Evolutionary conservation across 371 early-diverging fungal genomes (phyloP).

Genomic region (Furculomyces boomerangus): DNA sequence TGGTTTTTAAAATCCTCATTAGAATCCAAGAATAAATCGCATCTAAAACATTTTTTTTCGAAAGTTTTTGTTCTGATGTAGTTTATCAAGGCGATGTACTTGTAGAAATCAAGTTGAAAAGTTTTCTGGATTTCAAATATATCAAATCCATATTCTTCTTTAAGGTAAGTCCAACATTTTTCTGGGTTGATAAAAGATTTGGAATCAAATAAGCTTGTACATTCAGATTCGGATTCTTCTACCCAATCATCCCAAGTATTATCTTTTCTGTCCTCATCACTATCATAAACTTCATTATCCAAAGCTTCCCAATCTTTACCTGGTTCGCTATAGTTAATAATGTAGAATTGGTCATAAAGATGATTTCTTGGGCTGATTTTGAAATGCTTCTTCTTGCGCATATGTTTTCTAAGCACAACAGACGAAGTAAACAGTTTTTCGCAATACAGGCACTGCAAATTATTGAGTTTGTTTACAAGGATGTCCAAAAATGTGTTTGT

Average conservation of each 20-base stretch:
- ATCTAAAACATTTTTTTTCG: slow-evolving; percentile 48
- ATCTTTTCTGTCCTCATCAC: slow-evolving; percentile 47
- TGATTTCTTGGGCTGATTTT: slow-evolving; percentile 78
- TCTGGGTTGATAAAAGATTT: slow-evolving; percentile 37
- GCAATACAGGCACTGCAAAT: slow-evolving; percentile 82
- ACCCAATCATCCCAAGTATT: slow-evolving; percentile 65
- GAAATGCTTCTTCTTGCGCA: slow-evolving; percentile 98
- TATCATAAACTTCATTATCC: slow-evolving; percentile 59
- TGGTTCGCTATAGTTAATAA: slow-evolving; percentile 83
- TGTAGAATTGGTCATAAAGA: slow-evolving; percentile 84
- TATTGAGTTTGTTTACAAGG: slow-evolving; percentile 55
- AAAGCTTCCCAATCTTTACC: slow-evolving; percentile 80
- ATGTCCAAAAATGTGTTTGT: slow-evolving; percentile 69
- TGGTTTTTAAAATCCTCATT: slow-evolving; percentile 29
- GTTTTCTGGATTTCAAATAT: slow-evolving; percentile 32
- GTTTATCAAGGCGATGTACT: slow-evolving; percentile 68
- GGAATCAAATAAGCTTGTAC: slow-evolving; percentile 56
- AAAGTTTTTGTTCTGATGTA: slow-evolving; percentile 61
- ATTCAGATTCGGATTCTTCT: slow-evolving; percentile 9
- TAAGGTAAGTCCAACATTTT: slow-evolving; percentile 55
- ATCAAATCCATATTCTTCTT: slow-evolving; percentile 50
- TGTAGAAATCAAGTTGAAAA: slow-evolving; percentile 59
- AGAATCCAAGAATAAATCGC: slow-evolving; percentile 31
- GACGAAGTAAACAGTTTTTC: slow-evolving; percentile 79
- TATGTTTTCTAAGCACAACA: slow-evolving; percentile 81